Percentiles rank a stretch among this genome's conserved stretches.
These are phyloP conservation scores for Tetracentron sinense DNA, from an alignment of 164 flowering plant genomes.

Conservation along the genomic window DNA sequence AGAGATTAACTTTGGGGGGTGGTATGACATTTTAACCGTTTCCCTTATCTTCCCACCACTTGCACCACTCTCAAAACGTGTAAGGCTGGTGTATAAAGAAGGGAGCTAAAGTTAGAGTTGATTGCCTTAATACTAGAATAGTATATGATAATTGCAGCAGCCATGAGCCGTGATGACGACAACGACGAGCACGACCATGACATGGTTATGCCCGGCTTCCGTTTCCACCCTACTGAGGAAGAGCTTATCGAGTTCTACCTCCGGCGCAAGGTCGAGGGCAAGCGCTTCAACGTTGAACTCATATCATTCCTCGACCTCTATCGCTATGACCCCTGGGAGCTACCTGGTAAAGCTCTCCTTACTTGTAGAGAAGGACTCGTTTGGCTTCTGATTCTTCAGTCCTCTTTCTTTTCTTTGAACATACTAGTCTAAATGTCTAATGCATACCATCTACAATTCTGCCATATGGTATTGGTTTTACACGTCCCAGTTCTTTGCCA, in stretches of 20 bases:
- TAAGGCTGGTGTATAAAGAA: conserved; percentile 10
- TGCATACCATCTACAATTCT: too few relatives aligned
- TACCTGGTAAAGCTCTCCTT: conserved; percentile 92
- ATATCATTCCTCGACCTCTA: conserved; percentile 91
- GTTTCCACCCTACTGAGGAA: conserved; percentile 98
- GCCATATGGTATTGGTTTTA: not conserved
- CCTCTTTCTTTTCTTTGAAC: not conserved
- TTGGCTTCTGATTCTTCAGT: not conserved
- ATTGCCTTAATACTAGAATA: not conserved
- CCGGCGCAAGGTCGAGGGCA: conserved; percentile 97
- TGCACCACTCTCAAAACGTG: conserved; percentile 15
- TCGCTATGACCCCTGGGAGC: conserved; percentile 99
- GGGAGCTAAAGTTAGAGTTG: not conserved
- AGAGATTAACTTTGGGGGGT: conserved; percentile 12
- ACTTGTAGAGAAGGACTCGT: not conserved
- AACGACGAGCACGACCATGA: conserved; percentile 72
- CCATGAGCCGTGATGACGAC: conserved; percentile 22
- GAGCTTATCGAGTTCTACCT: conserved; percentile 96
- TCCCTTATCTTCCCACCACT: conserved; percentile 22
- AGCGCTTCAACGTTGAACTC: conserved; percentile 86
- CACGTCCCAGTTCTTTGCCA: not conserved
- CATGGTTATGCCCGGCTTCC: conserved; percentile 96
- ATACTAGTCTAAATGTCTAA: too few relatives aligned
- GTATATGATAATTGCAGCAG: conserved; percentile 50
- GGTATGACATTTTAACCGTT: conserved; percentile 21